Evolutionary conservation across 1,139 yeast species (phyloP), one percentile per base, ranked within the genome.

Genomic region (Suhomyces taliae): DNA sequence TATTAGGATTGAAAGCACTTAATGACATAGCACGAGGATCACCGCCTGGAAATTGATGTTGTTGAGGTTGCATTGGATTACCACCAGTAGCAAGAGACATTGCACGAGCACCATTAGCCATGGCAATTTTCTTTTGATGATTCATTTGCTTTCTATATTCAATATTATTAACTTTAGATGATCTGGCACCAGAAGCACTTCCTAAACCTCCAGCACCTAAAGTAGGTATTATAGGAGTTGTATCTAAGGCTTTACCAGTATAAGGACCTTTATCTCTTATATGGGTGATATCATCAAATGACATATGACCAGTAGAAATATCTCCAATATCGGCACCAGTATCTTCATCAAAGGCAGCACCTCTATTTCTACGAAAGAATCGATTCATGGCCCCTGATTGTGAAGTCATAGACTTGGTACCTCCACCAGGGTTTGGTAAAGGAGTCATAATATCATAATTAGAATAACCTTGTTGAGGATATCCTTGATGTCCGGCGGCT

Each of bases 221-320:
- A 0, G 89, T 84, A 8, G 95, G 95, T 37, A 87, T 86, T 53
- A 85, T 81, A 5, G 93, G 91, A 0, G 89, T 77, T 0, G 90
- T 77, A 55, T 84, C 90, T 46, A 70, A 62, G 24, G 67, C 55
- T 34, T 64, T 62, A 14, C 67, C 60, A 8, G 67, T 61, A 58
- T 84, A 84, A 19, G 75, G 81, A 5, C 89, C 90, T 38, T 83
- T 72, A 53, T 83, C 87, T 46, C 86, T 71, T 2, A 83, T 67
- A 48, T 83, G 85, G 32, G 81, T 68, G 10, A 87, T 70, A 57
- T 86, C 91, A 52, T 81, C 81, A 53, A 84, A 82, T 0, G 89
- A 78, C 51, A 85, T 72, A 37, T 70, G 67, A 2, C 75, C 71
- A 29, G 65, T 64, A 8, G 76, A 62, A 10, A 72, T 52, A 10